phyloP scores from a whole-genome alignment of 768 basidiomycete species.

The Panaeolus cyanescens region DNA sequence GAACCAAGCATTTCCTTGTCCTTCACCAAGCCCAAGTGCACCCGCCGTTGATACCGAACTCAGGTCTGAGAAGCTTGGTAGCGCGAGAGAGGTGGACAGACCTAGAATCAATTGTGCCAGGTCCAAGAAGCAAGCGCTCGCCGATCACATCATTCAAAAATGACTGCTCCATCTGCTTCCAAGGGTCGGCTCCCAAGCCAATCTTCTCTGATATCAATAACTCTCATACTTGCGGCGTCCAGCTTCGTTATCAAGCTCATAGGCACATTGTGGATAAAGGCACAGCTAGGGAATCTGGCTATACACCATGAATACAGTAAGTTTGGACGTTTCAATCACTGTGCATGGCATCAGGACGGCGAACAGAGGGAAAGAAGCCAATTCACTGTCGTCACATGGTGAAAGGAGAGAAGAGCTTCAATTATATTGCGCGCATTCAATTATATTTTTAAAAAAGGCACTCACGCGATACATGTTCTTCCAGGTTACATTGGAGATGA shows the following conservation, averaged over 20 bases:
- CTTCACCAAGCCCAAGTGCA: background rate
- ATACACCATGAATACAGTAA: constrained; percentile 23
- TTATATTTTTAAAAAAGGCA: background rate
- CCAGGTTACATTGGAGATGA: constrained; percentile 32
- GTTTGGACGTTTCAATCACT: constrained; percentile 1
- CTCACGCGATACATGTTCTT: constrained; percentile 4
- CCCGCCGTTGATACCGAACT: background rate
- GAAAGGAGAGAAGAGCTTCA: constrained; percentile 10
- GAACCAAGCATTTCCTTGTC: background rate
- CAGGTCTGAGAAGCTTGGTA: background rate
- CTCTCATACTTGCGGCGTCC: constrained; percentile 15
- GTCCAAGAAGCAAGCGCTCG: background rate
- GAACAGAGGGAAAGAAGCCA: background rate
- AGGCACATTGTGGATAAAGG: constrained; percentile 22
- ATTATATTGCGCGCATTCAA: background rate
- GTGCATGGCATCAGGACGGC: background rate
- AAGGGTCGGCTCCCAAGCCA: background rate
- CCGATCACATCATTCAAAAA: background rate
- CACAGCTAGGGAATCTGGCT: constrained; percentile 18
- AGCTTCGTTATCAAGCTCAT: constrained; percentile 21
- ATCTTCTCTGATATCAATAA: background rate
- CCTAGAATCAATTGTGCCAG: background rate
- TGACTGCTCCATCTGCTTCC: background rate
- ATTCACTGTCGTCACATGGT: background rate
- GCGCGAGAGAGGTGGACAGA: background rate